Evolutionary conservation across 106 monocot genomes (phyloP), one percentile per base, ranked within the genome.

Genomic region (Platanthera guangdongensis): DNA sequence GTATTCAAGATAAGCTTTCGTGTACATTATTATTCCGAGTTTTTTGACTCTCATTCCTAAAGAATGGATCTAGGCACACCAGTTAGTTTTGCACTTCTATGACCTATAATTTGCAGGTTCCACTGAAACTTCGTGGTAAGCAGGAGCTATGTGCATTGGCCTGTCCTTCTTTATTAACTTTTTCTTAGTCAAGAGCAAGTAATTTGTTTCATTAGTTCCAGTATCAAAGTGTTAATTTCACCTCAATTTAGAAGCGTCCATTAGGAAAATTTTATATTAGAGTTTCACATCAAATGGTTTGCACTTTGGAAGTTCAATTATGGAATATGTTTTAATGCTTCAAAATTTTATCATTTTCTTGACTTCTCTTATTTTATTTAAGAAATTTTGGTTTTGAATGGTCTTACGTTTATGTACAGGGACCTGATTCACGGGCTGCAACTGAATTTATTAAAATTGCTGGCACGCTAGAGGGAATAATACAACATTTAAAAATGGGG

Each of bases 391-490:
- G 67, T 16, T 75, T 9, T 68, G 57, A 51, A 69, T 28, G 59
- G 18, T 70, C 50, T 74, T 81, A 4, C 74, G 18, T 71, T 74
- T 60, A 57, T 75, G 16, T 81, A 9, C 82, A 99, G 99, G 99
- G 99, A 79, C 90, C 94, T 82, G 83, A 92, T 87, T 74, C 91
- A 9, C 94, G 78, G 83, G 94, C 89, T 73, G 89, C 92, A 60
- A 90, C 81, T 52, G 94, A 92, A 73, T 84, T 99, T 7, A 79
- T 90, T 74, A 83, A 72, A 67, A 77, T 92, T 80, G 86, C 90
- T 82, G 99, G 89, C 15, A 74, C 87, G 8, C 69, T 90, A n/a
- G 88, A 92, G 82, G 78, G 90, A 79, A 90, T 99, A 51, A 71
- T 81, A 68, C 76, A 81, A 53, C 90, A 92, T 81, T 69, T 99